Evolutionary conservation across 1,284 basidiomycete species (phyloP), one percentile per base, ranked within the genome.

Genomic region (Pseudomicrostroma phylloplanum): DNA sequence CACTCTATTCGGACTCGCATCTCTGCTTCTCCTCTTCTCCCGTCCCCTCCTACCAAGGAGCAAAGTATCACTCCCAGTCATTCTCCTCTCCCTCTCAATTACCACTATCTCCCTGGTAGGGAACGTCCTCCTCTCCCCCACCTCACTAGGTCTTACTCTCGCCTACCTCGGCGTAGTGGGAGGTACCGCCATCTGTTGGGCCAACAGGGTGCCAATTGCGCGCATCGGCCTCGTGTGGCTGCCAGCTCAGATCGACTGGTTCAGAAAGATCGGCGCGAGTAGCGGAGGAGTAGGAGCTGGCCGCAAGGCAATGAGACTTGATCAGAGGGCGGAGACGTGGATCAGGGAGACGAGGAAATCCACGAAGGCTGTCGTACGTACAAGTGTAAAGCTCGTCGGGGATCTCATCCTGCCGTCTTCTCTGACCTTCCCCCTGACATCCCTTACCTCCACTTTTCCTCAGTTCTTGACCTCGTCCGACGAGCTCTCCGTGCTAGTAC

Each of bases 21-120:
- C 42, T 1, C 80, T 85, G 12, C 64, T 88, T 6, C 80, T 89
- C 43, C 85, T 85, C 64, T 86, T 86, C 78, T 54, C 51, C 6
- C 51, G 51, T 21, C 51, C 51, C 8, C 15, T 17, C 17, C 12
- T 48, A 17, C 21, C 43, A 48, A 48, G 43, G 21, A 17, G 21
- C 23, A 23, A 43, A 19, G 23, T 42, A 19, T 39, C n/a, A 8
- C 56, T 25, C 40, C 82, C 86, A 25, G 64, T 80, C 1, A 76
- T 87, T n/a, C 80, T 83, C 0, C 68, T 81, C 1, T 78, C 81
- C 0, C 81, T 87, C 3, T 82, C 85, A 60, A 84, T 81, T 0
- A 89, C 88, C 0, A 88, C 88, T 66, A 79, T 87, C 53, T 86
- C 72, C 84, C 59, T 65, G 57, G 69, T 59, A 3, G 69, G 67